phyloP scores from a whole-genome alignment of 163 green algal species.

The Picocystis sp. region DNA sequence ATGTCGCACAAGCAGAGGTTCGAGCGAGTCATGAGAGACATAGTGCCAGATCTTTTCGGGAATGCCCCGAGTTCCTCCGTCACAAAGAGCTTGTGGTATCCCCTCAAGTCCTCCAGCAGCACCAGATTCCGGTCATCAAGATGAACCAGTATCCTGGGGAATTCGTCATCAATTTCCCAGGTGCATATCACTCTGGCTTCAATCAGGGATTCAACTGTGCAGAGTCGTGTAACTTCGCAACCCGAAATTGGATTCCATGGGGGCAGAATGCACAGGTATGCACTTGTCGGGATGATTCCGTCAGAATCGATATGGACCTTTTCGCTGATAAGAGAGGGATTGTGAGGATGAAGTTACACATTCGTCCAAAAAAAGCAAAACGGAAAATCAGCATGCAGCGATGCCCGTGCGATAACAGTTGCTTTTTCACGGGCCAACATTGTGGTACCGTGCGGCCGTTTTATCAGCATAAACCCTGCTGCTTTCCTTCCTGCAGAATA shows the following conservation, averaged over 20 bases:
- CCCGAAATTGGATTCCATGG: conserved; percentile 22
- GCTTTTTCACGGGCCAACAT: too few relatives aligned
- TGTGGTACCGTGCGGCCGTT: too few relatives aligned
- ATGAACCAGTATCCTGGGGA: conserved; percentile 46
- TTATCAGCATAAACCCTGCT: too few relatives aligned
- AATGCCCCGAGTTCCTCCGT: conserved; percentile 48
- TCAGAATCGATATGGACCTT: conserved; percentile 26
- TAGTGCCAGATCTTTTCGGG: conserved; percentile 32
- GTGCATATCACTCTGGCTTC: conserved; percentile 48
- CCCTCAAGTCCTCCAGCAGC: conserved; percentile 38
- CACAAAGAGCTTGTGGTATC: conserved; percentile 68
- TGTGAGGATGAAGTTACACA: too few relatives aligned
- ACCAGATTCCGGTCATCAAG: conserved; percentile 47
- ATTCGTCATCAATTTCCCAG: conserved; percentile 66
- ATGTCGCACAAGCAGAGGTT: conserved; percentile 43
- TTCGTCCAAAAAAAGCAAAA: too few relatives aligned
- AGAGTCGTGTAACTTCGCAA: conserved; percentile 59
- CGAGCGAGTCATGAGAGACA: conserved; percentile 27
- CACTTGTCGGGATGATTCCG: conserved; percentile 17
- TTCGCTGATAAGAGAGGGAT: conserved; percentile 11
- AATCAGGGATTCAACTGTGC: conserved; percentile 52
- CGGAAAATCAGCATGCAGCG: too few relatives aligned
- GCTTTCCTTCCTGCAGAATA: too few relatives aligned
- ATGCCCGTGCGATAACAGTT: too few relatives aligned
- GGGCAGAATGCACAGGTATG: conserved; percentile 15